These are phyloP conservation scores for Hypholoma sublateritium DNA, from an alignment of 768 basidiomycete species.

Conservation along the genomic window DNA sequence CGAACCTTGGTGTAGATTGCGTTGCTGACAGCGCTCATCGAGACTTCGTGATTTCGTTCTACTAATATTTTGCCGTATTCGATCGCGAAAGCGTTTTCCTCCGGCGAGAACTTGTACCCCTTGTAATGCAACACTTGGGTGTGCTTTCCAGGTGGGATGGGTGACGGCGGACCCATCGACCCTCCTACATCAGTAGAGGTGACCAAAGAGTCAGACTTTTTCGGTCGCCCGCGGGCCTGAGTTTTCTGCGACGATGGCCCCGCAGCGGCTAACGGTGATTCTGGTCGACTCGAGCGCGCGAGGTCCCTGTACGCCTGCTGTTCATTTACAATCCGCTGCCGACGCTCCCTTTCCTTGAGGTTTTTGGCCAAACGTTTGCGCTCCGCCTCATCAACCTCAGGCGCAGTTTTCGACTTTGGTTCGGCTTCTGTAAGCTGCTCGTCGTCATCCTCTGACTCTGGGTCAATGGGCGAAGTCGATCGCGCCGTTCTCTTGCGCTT, in stretches of 20 bases:
- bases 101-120: constrained; percentile 46
- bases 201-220: neutral
- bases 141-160: constrained; percentile 43
- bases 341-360: neutral
- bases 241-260: neutral
- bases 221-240: neutral
- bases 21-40: constrained; percentile 33
- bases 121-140: constrained; percentile 21
- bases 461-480: constrained; percentile 4
- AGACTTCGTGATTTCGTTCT: constrained; percentile 45
- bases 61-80: constrained; percentile 46
- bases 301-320: neutral
- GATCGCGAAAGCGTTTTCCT: constrained; percentile 49
- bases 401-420: neutral
- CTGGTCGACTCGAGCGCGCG: neutral
- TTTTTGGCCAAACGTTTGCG: neutral
- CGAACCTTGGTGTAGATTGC: constrained; percentile 47
- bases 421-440: neutral
- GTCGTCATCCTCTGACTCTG: constrained; percentile 16
- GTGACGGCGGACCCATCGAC: constrained; percentile 21
- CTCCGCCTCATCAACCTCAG: neutral
- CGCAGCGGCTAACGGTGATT: neutral
- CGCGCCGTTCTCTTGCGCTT: constrained; percentile 20
- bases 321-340: neutral
- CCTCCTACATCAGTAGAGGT: neutral